These are phyloP conservation scores for Coccomyxa sp. DNA, from an alignment of 139 green algal genomes.

Conservation along the genomic window DNA sequence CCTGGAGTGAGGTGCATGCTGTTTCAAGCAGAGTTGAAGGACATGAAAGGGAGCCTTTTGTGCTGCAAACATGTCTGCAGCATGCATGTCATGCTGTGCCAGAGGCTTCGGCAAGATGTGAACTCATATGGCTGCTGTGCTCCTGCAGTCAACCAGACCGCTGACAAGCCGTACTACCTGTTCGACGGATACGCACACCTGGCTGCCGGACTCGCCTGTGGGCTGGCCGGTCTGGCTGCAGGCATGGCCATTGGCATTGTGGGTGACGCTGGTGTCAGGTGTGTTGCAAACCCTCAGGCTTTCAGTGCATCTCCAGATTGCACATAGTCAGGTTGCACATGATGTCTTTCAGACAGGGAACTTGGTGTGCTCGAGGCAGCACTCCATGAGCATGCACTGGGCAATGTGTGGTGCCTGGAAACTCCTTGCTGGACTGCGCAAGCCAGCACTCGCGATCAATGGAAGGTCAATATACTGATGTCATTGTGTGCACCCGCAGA, in stretches of 20 bases:
- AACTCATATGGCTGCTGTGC: neutral
- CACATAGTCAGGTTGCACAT: neutral
- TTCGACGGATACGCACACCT: conserved; percentile 99
- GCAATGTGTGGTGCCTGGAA: neutral
- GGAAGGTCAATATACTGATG: neutral
- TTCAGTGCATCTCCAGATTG: neutral
- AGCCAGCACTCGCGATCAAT: neutral
- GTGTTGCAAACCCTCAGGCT: no score
- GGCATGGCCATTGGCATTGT: conserved; percentile 99
- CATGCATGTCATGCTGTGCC: no score
- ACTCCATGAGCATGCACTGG: neutral
- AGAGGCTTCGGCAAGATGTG: no score
- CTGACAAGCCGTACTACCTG: conserved; percentile 83
- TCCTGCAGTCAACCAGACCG: conserved; percentile 72
- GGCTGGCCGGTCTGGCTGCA: conserved; percentile 88
- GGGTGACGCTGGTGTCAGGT: conserved; percentile 95
- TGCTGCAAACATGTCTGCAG: no score
- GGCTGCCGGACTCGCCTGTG: conserved; percentile 90
- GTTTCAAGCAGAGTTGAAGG: no score
- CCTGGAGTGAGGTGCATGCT: no score
- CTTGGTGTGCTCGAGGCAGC: neutral
- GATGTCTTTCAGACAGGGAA: neutral
- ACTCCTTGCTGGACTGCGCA: no score
- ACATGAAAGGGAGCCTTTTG: no score
- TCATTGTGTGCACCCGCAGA: conserved; percentile 36